phyloP scores from a whole-genome alignment of 2,329 filamentous ascomycete genomes.

The Acarospora socialis region DNA sequence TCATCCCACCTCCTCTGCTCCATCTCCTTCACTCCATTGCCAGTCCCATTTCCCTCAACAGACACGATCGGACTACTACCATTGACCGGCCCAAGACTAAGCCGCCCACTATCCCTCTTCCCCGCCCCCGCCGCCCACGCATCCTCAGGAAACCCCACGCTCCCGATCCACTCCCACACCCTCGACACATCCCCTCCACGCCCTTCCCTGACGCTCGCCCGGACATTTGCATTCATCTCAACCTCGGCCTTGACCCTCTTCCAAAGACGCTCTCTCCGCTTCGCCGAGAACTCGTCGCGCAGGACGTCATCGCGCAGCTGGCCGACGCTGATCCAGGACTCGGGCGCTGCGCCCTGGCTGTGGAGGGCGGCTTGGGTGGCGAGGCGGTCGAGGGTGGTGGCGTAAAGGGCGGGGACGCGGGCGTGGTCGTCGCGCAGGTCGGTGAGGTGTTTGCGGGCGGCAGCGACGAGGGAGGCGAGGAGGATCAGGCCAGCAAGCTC shows the following conservation, averaged over 20 bases:
- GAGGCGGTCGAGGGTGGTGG: constrained; percentile 69
- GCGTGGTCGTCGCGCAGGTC: constrained; percentile 51
- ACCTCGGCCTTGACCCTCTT: constrained; percentile 68
- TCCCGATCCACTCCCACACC: constrained; percentile 57
- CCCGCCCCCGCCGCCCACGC: constrained; percentile 10
- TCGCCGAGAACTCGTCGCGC: constrained; percentile 61
- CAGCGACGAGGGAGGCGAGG: constrained; percentile 38
- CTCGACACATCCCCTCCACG: constrained; percentile 42
- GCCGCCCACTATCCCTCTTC: constrained; percentile 15
- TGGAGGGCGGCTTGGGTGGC: constrained; percentile 74
- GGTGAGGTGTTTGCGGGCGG: constrained; percentile 49
- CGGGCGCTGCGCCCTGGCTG: constrained; percentile 48
- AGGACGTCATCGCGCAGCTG: constrained; percentile 87
- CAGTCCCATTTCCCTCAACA: constrained; percentile 17
- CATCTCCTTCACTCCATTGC: constrained; percentile 18
- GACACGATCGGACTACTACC: constrained; percentile 13
- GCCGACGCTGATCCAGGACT: constrained; percentile 71
- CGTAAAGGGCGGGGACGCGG: constrained; percentile 69
- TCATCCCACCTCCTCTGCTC: constrained; percentile 33
- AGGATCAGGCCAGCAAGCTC: constrained; percentile 47
- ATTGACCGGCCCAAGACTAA: constrained; percentile 17
- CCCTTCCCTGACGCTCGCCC: constrained; percentile 55
- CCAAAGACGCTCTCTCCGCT: constrained; percentile 71
- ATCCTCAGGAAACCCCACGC: constrained; percentile 33
- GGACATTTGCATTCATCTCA: constrained; percentile 85